phyloP scores from a whole-genome alignment of 176 grass and related monocot species.

The Musa beccarii region DNA sequence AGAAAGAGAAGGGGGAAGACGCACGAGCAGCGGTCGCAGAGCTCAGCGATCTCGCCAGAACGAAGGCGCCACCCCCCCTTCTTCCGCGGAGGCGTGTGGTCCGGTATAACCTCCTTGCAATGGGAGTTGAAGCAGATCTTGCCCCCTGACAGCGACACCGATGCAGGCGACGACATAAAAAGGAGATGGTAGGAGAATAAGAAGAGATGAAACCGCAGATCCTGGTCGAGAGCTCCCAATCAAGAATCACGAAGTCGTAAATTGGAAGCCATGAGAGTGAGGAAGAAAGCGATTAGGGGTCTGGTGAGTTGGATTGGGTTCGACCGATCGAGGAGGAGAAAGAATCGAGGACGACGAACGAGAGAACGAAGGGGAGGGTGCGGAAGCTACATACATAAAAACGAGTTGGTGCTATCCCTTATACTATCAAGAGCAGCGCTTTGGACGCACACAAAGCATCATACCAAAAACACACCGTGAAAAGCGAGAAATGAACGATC shows the following conservation, averaged over 20 bases:
- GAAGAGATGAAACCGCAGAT: neutral
- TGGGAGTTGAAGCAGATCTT: slow-evolving; percentile 87
- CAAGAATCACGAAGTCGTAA: neutral
- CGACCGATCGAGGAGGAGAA: neutral
- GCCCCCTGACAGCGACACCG: neutral
- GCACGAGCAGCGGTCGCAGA: slow-evolving; percentile 92
- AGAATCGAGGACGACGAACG: neutral
- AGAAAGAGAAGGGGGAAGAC: slow-evolving; percentile 23
- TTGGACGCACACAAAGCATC: too few species aligned
- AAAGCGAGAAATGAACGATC: too few species aligned
- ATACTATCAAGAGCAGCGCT: too few species aligned
- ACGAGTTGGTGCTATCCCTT: too few species aligned
- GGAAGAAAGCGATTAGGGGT: neutral
- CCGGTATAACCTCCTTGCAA: slow-evolving; percentile 82
- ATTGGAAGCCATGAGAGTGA: neutral
- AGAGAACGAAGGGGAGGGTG: neutral
- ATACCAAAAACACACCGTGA: too few species aligned
- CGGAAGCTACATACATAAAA: too few species aligned
- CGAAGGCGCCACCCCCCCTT: slow-evolving; percentile 76
- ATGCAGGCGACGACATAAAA: slow-evolving; percentile 2
- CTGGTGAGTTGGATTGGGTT: neutral
- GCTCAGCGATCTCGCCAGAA: slow-evolving; percentile 55
- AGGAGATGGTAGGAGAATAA: neutral
- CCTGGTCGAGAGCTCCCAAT: neutral
- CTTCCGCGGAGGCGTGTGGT: slow-evolving; percentile 28